Conservation (phyloP, 2,329 filamentous ascomycete species). For the Leptographium lundbergii region DNA sequence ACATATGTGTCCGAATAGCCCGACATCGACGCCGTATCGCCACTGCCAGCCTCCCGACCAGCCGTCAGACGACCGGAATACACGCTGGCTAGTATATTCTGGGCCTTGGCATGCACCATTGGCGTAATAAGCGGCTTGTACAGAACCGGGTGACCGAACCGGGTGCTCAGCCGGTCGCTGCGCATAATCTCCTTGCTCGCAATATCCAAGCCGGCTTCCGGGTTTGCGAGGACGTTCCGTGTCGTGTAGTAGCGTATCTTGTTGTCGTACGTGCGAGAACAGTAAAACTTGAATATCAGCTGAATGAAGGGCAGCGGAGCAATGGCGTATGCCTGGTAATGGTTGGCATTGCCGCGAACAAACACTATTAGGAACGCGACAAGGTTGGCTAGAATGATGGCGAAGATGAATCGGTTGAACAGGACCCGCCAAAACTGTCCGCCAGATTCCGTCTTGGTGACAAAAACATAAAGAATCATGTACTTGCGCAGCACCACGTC, state of each 20-base stretch:
- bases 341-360: slow-evolving; percentile 51
- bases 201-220: slow-evolving; percentile 29
- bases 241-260: slow-evolving; percentile 72
- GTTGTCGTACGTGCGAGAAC: slow-evolving; percentile 60
- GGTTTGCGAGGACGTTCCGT: slow-evolving; percentile 36
- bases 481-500: slow-evolving; percentile 94
- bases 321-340: slow-evolving; percentile 50
- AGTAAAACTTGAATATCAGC: slow-evolving; percentile 78
- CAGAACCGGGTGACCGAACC: slow-evolving; percentile 83
- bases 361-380: slow-evolving; percentile 67
- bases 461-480: slow-evolving; percentile 81
- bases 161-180: slow-evolving; percentile 57
- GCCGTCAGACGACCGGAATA: slow-evolving; percentile 71
- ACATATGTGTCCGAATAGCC: slow-evolving; percentile 75
- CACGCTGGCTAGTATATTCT: slow-evolving; percentile 72
- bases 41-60: slow-evolving; percentile 44
- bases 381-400: slow-evolving; percentile 62
- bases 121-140: slow-evolving; percentile 84
- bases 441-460: slow-evolving; percentile 93
- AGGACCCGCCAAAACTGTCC: slow-evolving; percentile 85
- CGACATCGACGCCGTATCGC: slow-evolving; percentile 44
- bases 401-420: slow-evolving; percentile 88
- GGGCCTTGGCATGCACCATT: slow-evolving; percentile 87
- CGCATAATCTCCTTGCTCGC: slow-evolving; percentile 39
- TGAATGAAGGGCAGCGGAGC: slow-evolving; percentile 68